Base-by-base conservation (phyloP, 1,139 yeast species). In the Groenewaldozyma auringiensis region DNA sequence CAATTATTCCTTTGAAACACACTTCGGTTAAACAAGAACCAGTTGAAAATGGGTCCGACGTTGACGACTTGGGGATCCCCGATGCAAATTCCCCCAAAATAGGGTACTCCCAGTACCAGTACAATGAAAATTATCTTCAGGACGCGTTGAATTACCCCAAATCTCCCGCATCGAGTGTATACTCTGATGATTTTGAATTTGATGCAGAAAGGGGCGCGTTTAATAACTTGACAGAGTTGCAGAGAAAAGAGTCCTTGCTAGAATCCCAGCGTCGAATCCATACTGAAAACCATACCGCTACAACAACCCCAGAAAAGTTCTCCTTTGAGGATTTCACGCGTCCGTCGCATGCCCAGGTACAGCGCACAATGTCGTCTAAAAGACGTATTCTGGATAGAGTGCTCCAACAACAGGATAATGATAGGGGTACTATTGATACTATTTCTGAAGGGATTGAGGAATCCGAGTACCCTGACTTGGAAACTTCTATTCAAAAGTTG, bases 241-340 rank as follows among this genome's bases (percentile, higher is more conserved):
- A 57, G 3, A 60, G 67, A 21, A 57, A 62, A 42, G 67, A 57
- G 42, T 59, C 66, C 18, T 48, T 65, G 39, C 57, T 57, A 41
- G 69, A 65, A 21, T 54, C 56, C 6, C 66, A 65, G 50, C 51
- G 67, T 3, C 58, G 56, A 27, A 56, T 63, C 14, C 50, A 54
- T 4, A 64, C 68, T 1, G 46, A 50, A 37, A 54, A 56, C 36
- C 44, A 40, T 21, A 36, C 43, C 4, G 42, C 43, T 14, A 22
- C 21, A 21, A 35, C 37, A 14, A 55, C 55, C 32, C 42, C 52
- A 17, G 45, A 43, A 2, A 21, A 25, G 16, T 31, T 34, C 25
- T 47, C 41, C 25, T 40, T 35, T 32, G 25, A 35, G 6, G 21
- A 14, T 11, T 18, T 6, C 13, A 37, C 53, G 2, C 52, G 47